Evolutionary conservation across 352 stramenopile genomes (phyloP).

Genomic region (Aphanomyces cochlioides): DNA sequence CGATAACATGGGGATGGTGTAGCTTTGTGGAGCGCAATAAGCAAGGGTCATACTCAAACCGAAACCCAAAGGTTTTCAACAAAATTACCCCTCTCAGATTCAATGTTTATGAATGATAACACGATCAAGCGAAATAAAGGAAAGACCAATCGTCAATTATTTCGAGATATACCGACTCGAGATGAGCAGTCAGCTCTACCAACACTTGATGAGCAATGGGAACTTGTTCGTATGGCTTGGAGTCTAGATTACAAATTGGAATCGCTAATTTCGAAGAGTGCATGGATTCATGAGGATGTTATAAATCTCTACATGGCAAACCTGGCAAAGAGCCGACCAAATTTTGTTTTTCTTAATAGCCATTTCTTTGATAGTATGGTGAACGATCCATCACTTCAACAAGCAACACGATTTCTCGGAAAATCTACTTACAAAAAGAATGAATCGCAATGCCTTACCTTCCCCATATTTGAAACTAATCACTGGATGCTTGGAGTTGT

Average conservation of each 20-base stretch:
- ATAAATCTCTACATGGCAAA: slow-evolving; percentile 1
- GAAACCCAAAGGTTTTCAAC: too few relatives aligned
- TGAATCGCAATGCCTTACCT: background rate
- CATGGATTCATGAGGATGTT: background rate
- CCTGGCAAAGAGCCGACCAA: background rate
- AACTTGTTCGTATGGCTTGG: background rate
- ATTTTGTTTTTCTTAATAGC: background rate
- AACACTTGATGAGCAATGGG: background rate
- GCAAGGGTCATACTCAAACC: too few relatives aligned
- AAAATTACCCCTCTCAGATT: too few relatives aligned
- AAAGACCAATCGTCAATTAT: background rate
- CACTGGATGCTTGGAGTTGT: slow-evolving; percentile 10
- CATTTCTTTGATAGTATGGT: background rate
- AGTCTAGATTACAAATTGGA: background rate
- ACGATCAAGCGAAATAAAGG: background rate
- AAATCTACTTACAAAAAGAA: background rate
- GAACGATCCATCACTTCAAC: background rate
- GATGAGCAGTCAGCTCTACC: background rate
- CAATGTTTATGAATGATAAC: background rate
- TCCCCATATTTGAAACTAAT: background rate
- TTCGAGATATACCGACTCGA: too few relatives aligned
- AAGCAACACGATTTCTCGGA: background rate
- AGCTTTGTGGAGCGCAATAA: too few relatives aligned
- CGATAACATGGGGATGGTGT: background rate
- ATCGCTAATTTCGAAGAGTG: background rate